Evolutionary conservation across 805 yeast species (phyloP).

Genomic region (Blastobotrys robertii): DNA sequence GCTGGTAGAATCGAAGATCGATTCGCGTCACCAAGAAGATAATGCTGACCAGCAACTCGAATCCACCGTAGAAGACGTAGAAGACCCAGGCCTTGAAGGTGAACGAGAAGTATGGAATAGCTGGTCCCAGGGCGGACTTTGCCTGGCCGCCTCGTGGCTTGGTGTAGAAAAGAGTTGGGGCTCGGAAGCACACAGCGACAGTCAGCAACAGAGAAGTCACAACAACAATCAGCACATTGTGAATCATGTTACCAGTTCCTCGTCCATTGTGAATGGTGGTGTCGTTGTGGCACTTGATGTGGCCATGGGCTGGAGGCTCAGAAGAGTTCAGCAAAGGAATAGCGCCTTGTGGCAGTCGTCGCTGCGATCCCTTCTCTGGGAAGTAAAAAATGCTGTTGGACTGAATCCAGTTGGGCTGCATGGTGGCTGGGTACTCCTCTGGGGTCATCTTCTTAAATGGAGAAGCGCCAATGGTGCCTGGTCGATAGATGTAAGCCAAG

Average conservation of each 20-base stretch:
- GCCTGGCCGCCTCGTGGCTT: conserved; percentile 13
- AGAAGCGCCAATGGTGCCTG: conserved; percentile 37
- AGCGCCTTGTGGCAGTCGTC: conserved; percentile 3
- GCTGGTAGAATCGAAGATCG: conserved; percentile 72
- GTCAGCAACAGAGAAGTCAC: conserved; percentile 15
- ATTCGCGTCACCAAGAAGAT: conserved; percentile 54
- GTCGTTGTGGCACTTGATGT: too few relatives aligned
- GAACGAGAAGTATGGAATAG: conserved; percentile 29
- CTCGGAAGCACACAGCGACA: conserved; percentile 25
- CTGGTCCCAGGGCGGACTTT: background rate
- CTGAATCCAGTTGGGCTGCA: conserved; percentile 73
- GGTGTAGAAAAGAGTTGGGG: conserved; percentile 23
- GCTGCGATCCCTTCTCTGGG: conserved; percentile 42
- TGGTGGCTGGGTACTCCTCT: conserved; percentile 24
- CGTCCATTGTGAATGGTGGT: too few relatives aligned
- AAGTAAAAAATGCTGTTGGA: conserved; percentile 48
- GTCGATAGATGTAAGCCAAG: conserved; percentile 45
- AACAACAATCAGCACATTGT: conserved; percentile 22
- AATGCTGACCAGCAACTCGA: conserved; percentile 49
- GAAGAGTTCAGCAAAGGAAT: too few relatives aligned
- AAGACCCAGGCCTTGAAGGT: conserved; percentile 46
- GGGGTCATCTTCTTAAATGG: background rate
- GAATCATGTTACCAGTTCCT: too few relatives aligned
- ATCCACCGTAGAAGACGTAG: conserved; percentile 60
- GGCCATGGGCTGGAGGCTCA: too few relatives aligned